Percentiles rank a stretch among this genome's conserved stretches.
Conservation (phyloP, 371 early-diverging fungal species). For the Mortierella sp. region DNA sequence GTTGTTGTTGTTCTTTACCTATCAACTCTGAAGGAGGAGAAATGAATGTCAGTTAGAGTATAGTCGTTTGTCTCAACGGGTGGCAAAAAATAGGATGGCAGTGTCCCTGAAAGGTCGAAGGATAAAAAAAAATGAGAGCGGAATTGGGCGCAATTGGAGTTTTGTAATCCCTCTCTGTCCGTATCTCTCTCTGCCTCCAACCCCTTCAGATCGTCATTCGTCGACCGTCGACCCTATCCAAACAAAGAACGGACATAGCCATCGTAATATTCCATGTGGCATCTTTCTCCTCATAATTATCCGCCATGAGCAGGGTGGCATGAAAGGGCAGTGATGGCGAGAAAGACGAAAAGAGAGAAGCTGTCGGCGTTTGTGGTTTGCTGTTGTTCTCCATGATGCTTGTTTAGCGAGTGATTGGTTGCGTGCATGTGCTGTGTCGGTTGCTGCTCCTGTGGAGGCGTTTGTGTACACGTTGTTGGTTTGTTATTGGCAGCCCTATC, state of each 20-base stretch:
- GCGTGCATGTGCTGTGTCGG: background rate
- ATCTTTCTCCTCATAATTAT: background rate
- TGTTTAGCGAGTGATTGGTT: background rate
- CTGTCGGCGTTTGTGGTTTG: background rate
- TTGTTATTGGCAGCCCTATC: background rate
- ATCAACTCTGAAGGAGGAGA: background rate
- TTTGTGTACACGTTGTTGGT: background rate
- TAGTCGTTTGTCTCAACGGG: background rate
- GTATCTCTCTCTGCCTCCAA: background rate
- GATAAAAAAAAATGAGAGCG: background rate
- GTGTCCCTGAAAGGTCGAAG: background rate
- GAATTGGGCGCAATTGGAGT: conserved; percentile 2
- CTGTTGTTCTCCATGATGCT: background rate
- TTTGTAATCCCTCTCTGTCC: background rate
- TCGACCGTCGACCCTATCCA: conserved; percentile 7
- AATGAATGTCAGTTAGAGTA: background rate
- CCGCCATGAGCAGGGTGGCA: background rate
- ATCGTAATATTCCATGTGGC: background rate
- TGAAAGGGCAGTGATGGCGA: background rate
- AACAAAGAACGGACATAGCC: background rate
- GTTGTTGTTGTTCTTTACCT: background rate
- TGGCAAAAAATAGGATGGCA: background rate
- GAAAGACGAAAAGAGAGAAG: background rate
- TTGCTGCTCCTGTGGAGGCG: background rate
- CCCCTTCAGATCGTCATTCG: background rate